phyloP scores from a whole-genome alignment of 768 basidiomycete species.

The Podaxis sp. region DNA sequence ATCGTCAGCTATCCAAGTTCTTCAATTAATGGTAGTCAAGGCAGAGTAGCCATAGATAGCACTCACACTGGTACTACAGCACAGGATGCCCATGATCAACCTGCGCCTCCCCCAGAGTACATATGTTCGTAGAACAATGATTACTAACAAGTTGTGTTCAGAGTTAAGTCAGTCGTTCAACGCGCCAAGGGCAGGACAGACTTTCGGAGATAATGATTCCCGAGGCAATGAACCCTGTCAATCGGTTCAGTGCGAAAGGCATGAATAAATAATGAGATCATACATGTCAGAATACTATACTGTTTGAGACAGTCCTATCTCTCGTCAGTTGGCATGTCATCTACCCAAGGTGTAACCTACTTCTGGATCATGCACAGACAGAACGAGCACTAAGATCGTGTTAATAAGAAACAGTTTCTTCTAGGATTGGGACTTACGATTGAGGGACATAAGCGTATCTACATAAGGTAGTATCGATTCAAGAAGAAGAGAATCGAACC shows the following conservation, averaged over 20 bases:
- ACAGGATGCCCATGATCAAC: conserved; percentile 29
- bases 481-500: conserved; percentile 33
- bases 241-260: neutral
- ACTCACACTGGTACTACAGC: conserved; percentile 22
- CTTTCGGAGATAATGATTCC: conserved; percentile 39
- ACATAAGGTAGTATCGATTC: conserved; percentile 40
- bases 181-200: conserved; percentile 12
- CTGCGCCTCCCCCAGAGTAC: conserved; percentile 42
- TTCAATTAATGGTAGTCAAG: neutral
- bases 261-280: conserved; percentile 1
- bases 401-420: neutral
- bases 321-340: neutral
- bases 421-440: conserved; percentile 20
- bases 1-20: conserved; percentile 25
- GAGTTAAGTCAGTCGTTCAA: neutral
- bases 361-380: conserved; percentile 20
- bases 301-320: conserved; percentile 24
- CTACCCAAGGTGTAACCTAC: conserved; percentile 9
- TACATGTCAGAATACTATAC: conserved; percentile 32
- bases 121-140: conserved; percentile 42
- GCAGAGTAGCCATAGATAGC: neutral
- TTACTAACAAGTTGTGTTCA: conserved; percentile 21
- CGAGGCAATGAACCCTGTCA: conserved; percentile 29
- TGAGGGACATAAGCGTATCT: conserved; percentile 34
- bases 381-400: conserved; percentile 5